phyloP scores from a whole-genome alignment of 768 basidiomycete species.

The Trametes sanguinea region DNA sequence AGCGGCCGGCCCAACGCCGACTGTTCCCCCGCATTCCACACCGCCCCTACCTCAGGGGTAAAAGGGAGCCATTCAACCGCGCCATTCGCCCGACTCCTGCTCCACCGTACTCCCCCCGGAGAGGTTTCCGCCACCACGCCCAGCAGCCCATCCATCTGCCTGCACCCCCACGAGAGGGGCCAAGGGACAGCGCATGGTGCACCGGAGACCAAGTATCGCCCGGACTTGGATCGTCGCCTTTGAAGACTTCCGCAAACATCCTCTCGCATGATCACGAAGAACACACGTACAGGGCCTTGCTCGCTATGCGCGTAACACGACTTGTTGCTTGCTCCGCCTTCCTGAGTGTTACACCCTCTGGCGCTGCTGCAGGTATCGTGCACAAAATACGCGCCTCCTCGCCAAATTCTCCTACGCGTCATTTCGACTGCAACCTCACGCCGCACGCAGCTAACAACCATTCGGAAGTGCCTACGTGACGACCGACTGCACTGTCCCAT shows the following conservation, averaged over 20 bases:
- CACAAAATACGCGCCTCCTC: conserved; percentile 17
- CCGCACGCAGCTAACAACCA: conserved; percentile 3
- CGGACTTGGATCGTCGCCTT: conserved; percentile 3
- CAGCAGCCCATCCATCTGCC: conserved; percentile 1
- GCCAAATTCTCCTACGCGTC: conserved; percentile 23
- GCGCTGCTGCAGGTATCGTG: conserved; percentile 11
- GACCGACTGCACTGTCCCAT: conserved; percentile 31
- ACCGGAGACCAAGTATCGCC: conserved; percentile 25
- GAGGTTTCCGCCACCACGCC: conserved; percentile 18
- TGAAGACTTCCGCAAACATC: neutral
- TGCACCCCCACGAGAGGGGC: conserved; percentile 9
- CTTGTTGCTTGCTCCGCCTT: conserved; percentile 17
- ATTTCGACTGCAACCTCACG: conserved; percentile 5
- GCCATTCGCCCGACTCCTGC: conserved; percentile 23
- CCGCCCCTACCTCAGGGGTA: conserved; percentile 18
- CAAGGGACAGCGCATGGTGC: conserved; percentile 2
- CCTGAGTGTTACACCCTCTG: conserved; percentile 21
- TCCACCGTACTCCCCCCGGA: conserved; percentile 23
- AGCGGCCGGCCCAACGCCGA: conserved; percentile 13
- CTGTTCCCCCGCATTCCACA: conserved; percentile 27
- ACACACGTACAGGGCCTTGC: conserved; percentile 21
- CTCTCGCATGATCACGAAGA: conserved; percentile 20
- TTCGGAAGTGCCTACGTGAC: conserved; percentile 16
- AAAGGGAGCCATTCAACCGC: conserved; percentile 13
- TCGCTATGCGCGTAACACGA: conserved; percentile 20